These are phyloP conservation scores for Boletus mariae DNA, from an alignment of 1,284 basidiomycete genomes.

Conservation along the genomic window DNA sequence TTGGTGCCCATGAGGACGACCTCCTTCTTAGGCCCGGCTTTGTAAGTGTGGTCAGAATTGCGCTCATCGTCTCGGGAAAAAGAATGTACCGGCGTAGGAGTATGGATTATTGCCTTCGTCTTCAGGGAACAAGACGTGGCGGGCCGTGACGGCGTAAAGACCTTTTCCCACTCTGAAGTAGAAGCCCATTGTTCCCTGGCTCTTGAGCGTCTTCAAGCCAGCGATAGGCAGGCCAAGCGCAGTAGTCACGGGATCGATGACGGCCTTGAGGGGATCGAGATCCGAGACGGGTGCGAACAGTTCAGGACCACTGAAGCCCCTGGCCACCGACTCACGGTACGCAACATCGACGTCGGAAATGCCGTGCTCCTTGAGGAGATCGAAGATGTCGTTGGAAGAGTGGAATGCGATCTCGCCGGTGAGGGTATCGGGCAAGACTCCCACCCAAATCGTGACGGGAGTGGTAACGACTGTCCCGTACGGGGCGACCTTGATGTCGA, in stretches of 20 bases:
- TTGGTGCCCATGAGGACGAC: not conserved
- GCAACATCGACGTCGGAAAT: constrained; percentile 28
- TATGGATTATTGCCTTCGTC: not conserved
- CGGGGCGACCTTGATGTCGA: not conserved
- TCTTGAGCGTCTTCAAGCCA: not conserved
- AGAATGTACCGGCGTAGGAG: not conserved
- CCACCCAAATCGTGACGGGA: constrained; percentile 29
- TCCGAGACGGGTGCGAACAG: not conserved
- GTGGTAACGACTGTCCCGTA: constrained; percentile 2
- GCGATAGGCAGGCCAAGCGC: not conserved
- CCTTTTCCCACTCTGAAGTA: not conserved
- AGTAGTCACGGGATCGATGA: not conserved
- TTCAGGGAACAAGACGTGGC: not conserved
- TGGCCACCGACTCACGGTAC: constrained; percentile 21
- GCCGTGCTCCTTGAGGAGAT: constrained; percentile 17
- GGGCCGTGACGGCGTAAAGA: not conserved
- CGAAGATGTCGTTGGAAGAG: constrained; percentile 12
- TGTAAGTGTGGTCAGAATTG: not conserved
- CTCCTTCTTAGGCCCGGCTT: not conserved
- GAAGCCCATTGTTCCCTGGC: not conserved
- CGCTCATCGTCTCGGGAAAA: not conserved
- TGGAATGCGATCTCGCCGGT: constrained; percentile 20
- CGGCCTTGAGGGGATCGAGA: not conserved
- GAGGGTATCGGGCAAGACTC: constrained; percentile 24
- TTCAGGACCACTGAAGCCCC: not conserved